Evolutionary conservation across 2,329 filamentous ascomycete species (phyloP), one percentile per base, ranked within the genome.

Genomic region (Nemania sp.): DNA sequence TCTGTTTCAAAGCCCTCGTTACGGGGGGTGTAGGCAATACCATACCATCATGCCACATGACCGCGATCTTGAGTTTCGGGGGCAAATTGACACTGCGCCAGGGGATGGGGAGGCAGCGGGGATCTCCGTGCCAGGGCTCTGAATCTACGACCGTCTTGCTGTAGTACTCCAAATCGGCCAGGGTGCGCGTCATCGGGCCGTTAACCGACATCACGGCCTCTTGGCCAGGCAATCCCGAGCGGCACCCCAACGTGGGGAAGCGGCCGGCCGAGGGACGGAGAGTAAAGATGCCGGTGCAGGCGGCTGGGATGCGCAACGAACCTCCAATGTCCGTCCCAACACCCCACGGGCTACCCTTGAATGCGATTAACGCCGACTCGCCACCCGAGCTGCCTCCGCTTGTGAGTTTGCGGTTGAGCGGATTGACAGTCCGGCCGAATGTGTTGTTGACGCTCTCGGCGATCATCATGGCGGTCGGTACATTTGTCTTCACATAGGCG

Each of bases 11-110:
- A 0, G 88, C 89, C 5, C 89, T 83, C 0, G 82, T 79, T 2
- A 92, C 83, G 0, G 90, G 90, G 2, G 91, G 90, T 59, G 92
- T 91, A 0, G 91, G 90, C 5, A 79, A 82, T 4, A 91, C 89
- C 57, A 89, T 82, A 10, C 85, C 87, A 75, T 93, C 91, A 76
- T 90, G 81, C 85, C 86, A 89, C 78, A 92, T 82, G 35, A 92
- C 85, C 4, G 82, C 90, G 61, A 93, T 80, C 51, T 81, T 86
- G 26, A 92, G 77, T 61, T 77, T 84, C 24, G 58, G 3, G 0
- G 81, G 78, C 2, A 81, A 68, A 2, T 75, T 63, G 0, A 77
- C 75, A 1, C 72, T 41, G 6, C 84, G 77, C 88, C 88, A 91
- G 0, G 87, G 85, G 26, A 90, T 83, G 0, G 88, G 88, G 1